Conservation (phyloP, 768 basidiomycete species). For the Lentinula raphanica region DNA sequence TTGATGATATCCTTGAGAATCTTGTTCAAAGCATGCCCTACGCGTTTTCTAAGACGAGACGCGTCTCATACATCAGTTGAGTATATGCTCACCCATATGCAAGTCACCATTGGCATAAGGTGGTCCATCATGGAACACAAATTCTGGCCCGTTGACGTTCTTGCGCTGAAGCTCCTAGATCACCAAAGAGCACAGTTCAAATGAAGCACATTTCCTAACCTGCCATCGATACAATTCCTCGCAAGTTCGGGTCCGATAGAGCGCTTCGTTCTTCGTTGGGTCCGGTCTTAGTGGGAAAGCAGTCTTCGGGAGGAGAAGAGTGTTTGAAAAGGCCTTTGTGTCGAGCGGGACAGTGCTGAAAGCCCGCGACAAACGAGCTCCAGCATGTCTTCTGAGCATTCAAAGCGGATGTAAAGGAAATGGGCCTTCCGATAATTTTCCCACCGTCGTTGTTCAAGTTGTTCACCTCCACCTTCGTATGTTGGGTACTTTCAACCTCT, state of each 20-base stretch:
- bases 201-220: slow-evolving; percentile 31
- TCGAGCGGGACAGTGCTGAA: slow-evolving; percentile 1
- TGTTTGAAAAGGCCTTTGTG: slow-evolving; percentile 34
- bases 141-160: slow-evolving; percentile 61
- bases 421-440: not conserved
- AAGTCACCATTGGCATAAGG: slow-evolving; percentile 96
- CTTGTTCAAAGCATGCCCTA: slow-evolving; percentile 95
- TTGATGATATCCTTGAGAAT: slow-evolving; percentile 95
- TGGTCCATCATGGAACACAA: slow-evolving; percentile 92
- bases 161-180: slow-evolving; percentile 43
- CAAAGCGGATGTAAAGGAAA: not conserved
- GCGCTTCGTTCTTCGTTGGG: slow-evolving; percentile 54
- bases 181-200: slow-evolving; percentile 18
- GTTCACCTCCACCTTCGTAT: not conserved
- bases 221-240: slow-evolving; percentile 77
- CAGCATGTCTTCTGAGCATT: slow-evolving; percentile 1
- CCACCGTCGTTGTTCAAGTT: not conserved
- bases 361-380: slow-evolving; percentile 1
- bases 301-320: slow-evolving; percentile 80
- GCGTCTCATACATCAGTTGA: not conserved
- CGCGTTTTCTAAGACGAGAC: not conserved
- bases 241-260: slow-evolving; percentile 50
- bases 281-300: slow-evolving; percentile 70
- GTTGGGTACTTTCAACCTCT: slow-evolving; percentile 5
- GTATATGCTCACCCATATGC: slow-evolving; percentile 71